phyloP scores from a whole-genome alignment of 106 monocot species.

The Apostasia shenzhenica region DNA sequence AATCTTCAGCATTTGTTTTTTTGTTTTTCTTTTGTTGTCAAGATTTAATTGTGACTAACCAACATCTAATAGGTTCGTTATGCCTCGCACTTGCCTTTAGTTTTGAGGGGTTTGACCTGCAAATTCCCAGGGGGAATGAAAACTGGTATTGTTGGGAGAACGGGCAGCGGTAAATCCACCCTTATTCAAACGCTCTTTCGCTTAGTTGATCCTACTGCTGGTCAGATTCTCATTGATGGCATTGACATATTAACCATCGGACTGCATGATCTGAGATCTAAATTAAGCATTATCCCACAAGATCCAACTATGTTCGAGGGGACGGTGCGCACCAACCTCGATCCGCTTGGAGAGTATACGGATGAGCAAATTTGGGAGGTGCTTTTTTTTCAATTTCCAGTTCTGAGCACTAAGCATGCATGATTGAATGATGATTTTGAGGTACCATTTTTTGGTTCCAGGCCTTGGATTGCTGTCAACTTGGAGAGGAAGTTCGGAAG shows the following conservation, averaged over 20 bases:
- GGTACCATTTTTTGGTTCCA: slow-evolving; percentile 1
- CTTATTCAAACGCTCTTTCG: slow-evolving; percentile 75
- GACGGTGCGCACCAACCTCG: slow-evolving; percentile 68
- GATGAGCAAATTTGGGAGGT: slow-evolving; percentile 95
- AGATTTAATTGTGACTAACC: neutral
- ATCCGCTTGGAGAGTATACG: slow-evolving; percentile 74
- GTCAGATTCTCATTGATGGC: slow-evolving; percentile 61
- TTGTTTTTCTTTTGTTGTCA: too few species aligned
- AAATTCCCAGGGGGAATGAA: slow-evolving; percentile 58
- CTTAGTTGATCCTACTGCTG: slow-evolving; percentile 64
- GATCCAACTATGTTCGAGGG: slow-evolving; percentile 98
- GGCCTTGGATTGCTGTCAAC: slow-evolving; percentile 76
- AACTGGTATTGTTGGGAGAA: slow-evolving; percentile 81
- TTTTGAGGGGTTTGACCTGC: slow-evolving; percentile 66
- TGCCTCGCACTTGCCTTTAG: slow-evolving; percentile 72
- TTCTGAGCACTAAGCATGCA: too few species aligned
- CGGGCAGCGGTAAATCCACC: slow-evolving; percentile 84
- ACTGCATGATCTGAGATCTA: slow-evolving; percentile 75
- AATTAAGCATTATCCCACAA: slow-evolving; percentile 88
- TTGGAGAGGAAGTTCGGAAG: slow-evolving; percentile 71
- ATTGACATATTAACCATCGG: slow-evolving; percentile 68
- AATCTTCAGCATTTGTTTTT: neutral
- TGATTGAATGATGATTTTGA: neutral
- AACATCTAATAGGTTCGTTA: slow-evolving; percentile 49
- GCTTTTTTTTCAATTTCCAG: too few species aligned